phyloP scores from a whole-genome alignment of 768 basidiomycete genomes.

The Gymnopilus dilepis region DNA sequence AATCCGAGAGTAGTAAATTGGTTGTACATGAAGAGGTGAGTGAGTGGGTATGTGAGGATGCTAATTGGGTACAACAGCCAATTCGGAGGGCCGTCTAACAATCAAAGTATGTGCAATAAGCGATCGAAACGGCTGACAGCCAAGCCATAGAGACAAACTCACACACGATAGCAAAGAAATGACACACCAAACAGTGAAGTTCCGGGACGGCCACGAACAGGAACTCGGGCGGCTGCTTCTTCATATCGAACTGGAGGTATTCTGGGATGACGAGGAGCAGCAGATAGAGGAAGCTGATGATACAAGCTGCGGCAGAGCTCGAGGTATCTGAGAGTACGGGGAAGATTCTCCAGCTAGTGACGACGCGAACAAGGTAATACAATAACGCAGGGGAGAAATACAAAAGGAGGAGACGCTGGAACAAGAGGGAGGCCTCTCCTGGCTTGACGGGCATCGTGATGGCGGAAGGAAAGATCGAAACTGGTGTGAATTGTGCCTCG shows the following conservation, averaged over 20 bases:
- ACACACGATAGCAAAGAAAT: not conserved
- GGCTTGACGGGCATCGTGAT: not conserved
- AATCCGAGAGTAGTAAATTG: not conserved
- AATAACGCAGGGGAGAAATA: not conserved
- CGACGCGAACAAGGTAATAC: not conserved
- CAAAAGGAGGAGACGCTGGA: not conserved
- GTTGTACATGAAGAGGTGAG: conserved; percentile 3
- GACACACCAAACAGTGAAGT: not conserved
- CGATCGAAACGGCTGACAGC: not conserved
- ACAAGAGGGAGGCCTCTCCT: not conserved
- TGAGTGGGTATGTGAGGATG: not conserved
- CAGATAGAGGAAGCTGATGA: not conserved
- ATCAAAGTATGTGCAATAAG: not conserved
- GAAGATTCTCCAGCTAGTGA: not conserved
- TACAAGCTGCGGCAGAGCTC: not conserved
- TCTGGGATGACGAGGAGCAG: not conserved
- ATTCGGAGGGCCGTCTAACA: not conserved
- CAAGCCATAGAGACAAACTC: not conserved
- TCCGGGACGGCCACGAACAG: not conserved
- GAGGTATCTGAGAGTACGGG: not conserved
- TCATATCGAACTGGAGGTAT: not conserved
- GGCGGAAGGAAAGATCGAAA: not conserved
- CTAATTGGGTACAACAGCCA: not conserved
- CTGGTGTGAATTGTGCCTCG: not conserved
- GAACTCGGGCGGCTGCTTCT: not conserved